Evolutionary conservation across 768 basidiomycete species (phyloP).

Genomic region (Pluteus cervinus): DNA sequence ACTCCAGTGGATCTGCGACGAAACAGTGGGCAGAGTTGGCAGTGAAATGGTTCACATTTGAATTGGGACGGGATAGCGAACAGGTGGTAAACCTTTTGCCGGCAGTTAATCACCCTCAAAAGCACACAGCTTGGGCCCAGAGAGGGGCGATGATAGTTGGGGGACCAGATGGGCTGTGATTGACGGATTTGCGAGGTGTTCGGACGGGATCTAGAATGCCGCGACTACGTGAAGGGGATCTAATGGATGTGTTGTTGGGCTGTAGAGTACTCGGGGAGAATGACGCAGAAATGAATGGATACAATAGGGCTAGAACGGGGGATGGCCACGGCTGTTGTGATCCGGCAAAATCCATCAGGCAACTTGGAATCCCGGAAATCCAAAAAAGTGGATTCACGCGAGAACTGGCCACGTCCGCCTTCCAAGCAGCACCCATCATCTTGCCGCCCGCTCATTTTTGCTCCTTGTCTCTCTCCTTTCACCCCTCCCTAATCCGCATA

Average conservation of each 20-base stretch:
- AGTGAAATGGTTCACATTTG: conserved; percentile 47
- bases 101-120: conserved; percentile 28
- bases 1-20: conserved; percentile 28
- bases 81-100: conserved; percentile 34
- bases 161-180: conserved; percentile 24
- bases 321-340: no score
- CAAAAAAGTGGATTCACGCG: no score
- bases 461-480: conserved; percentile 14
- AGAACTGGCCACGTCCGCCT: no score
- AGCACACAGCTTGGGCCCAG: conserved; percentile 44
- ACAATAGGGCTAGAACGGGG: no score
- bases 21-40: conserved; percentile 46
- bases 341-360: no score
- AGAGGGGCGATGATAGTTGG: conserved; percentile 28
- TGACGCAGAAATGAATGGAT: no score
- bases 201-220: no score
- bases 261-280: no score
- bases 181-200: no score
- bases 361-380: no score
- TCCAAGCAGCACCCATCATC: conserved; percentile 18
- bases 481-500: conserved; percentile 22
- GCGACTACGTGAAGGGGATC: no score
- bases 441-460: conserved; percentile 15
- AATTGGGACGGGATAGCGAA: conserved; percentile 50
- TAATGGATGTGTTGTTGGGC: no score